Evolutionary conservation across 352 stramenopile species (phyloP), one percentile per base, ranked within the genome.

Genomic region (Globisporangium cylindrosporum): DNA sequence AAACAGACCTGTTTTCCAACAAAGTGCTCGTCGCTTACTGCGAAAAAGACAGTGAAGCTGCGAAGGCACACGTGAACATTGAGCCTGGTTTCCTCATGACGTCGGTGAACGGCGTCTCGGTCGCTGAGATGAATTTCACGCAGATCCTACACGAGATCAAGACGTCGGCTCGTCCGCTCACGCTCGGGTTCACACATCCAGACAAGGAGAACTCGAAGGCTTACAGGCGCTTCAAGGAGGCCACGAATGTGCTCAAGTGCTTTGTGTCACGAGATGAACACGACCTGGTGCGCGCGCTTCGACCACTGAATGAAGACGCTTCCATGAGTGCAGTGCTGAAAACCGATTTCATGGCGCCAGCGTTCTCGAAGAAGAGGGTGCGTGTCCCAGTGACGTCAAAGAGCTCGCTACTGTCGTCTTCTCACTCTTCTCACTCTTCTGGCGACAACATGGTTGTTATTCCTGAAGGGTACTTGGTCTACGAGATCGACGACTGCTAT

Each of bases 1-100:
- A 92, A 67, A 84, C 76, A 1, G 81, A 91, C 53, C 9, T 89
- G 18, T 81, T 78, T 59, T 84, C 78, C 1, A 90, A 81, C 69
- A 78, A 81, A 29, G 76, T 91, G 15, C 64, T 89, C 3, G 81
- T 94, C 3, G 77, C 81, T 18, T 77, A 76, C 48, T 92, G 82
- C 25, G 84, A 94, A 36, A 81, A 86, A 43, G 68, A 85, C 56
- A 90, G 80, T 38, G 84, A 94, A 66, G 84, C 79, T 3, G 72
- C 77, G 15, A 59, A 74, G 43, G 77, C 69, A 32, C 66, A 67
- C 24, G 58, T 77, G 49, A 34, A n/a, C n/a, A 87, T 93, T 8
- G 72, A 79, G 5, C 68, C 73, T 15, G 87, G 87, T 14, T 77
- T 90, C 29, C 60, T 91, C 7, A 68, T 94, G 59, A 84, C 80